Evolutionary conservation across 345 rosid species (phyloP).

Genomic region (Psidium friedrichsthalianum): DNA sequence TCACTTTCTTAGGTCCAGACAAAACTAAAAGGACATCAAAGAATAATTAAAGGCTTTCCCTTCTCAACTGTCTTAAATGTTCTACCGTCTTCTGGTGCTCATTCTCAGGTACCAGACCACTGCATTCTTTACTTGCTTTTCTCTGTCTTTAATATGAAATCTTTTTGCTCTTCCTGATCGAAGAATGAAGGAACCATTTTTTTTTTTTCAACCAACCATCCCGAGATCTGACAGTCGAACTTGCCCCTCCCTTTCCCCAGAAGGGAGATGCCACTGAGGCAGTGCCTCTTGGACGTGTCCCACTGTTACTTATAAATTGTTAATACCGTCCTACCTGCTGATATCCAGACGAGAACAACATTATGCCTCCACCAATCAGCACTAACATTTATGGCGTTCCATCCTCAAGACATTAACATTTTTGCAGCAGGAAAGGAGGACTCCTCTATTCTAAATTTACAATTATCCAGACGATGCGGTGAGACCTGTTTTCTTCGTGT

Average conservation of each 20-base stretch:
- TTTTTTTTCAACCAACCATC: neutral
- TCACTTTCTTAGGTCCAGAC: neutral
- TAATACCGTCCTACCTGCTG: neutral
- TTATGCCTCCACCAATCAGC: conserved; percentile 76
- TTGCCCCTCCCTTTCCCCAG: neutral
- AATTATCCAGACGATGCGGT: conserved; percentile 74
- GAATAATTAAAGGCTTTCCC: conserved; percentile 74
- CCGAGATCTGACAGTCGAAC: neutral
- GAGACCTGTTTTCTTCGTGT: neutral
- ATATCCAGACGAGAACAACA: conserved; percentile 39
- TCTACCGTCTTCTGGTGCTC: conserved; percentile 75
- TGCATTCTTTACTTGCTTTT: neutral
- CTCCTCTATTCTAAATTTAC: conserved; percentile 60
- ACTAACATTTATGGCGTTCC: conserved; percentile 73
- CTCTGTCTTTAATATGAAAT: neutral
- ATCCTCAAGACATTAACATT: conserved; percentile 69
- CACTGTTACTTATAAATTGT: neutral
- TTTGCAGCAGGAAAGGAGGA: conserved; percentile 90
- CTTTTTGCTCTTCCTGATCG: neutral
- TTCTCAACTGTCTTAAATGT: conserved; percentile 52
- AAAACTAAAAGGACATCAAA: conserved; percentile 65
- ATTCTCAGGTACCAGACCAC: conserved; percentile 34
- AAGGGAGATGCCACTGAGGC: neutral
- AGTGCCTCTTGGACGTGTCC: neutral
- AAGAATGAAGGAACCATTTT: too few species aligned